Conservation (phyloP, 2,329 filamentous ascomycete species). For the Madurella fahalii region DNA sequence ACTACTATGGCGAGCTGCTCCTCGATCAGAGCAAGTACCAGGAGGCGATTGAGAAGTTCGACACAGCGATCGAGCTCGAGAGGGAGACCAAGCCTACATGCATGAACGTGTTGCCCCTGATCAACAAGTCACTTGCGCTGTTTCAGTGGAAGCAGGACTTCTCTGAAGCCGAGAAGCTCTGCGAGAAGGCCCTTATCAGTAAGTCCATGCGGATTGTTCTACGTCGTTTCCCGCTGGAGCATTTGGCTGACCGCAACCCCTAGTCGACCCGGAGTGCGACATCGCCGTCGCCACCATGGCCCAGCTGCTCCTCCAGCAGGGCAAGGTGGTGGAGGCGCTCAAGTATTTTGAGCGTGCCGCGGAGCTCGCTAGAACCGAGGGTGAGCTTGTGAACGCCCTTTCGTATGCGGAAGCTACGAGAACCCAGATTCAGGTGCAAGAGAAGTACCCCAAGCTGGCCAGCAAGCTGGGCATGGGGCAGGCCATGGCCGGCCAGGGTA, state of each 20-base stretch:
- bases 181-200: slow-evolving; percentile 97
- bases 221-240: neutral
- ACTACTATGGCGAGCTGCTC: slow-evolving; percentile 97
- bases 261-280: slow-evolving; percentile 97
- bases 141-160: slow-evolving; percentile 99
- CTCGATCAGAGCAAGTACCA: slow-evolving; percentile 94
- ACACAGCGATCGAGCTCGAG: slow-evolving; percentile 98
- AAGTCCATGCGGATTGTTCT: slow-evolving; percentile 39
- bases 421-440: slow-evolving; percentile 88
- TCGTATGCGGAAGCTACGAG: slow-evolving; percentile 96
- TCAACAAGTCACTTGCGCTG: slow-evolving; percentile 95
- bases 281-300: slow-evolving; percentile 99
- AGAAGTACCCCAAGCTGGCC: slow-evolving; percentile 78
- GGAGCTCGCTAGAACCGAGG: slow-evolving; percentile 88
- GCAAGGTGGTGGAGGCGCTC: slow-evolving; percentile 91
- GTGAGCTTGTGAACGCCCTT: slow-evolving; percentile 91
- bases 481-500: slow-evolving; percentile 13
- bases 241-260: slow-evolving; percentile 9
- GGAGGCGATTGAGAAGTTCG: slow-evolving; percentile 96
- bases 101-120: slow-evolving; percentile 95
- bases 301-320: slow-evolving; percentile 93
- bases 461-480: slow-evolving; percentile 58
- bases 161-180: slow-evolving; percentile 87
- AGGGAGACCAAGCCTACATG: slow-evolving; percentile 88
- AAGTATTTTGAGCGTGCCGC: slow-evolving; percentile 97